Percentiles rank a stretch among this genome's conserved stretches.
phyloP scores from a whole-genome alignment of 768 basidiomycete genomes.

The Pisolithus albus region DNA sequence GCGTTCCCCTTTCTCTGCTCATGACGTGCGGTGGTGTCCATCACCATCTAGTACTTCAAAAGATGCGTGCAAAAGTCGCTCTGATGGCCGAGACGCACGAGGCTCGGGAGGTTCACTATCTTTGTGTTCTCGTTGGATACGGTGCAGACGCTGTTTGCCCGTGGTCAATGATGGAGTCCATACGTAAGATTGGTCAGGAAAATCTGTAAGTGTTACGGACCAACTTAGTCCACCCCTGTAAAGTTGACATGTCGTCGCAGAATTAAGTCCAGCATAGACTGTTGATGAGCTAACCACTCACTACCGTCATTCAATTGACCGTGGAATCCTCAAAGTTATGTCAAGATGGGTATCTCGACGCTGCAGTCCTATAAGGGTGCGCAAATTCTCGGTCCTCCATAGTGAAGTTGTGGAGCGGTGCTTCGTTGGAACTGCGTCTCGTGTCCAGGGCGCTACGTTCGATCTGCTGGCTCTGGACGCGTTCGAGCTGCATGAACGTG shows the following conservation, averaged over 20 bases:
- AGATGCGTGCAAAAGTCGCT: conserved; percentile 91
- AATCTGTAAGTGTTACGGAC: conserved; percentile 60
- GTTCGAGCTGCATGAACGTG: conserved; percentile 95
- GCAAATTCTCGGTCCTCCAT: conserved; percentile 92
- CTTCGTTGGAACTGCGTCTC: conserved; percentile 89
- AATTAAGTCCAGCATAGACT: conserved; percentile 74
- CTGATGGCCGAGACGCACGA: conserved; percentile 97
- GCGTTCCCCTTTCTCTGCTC: conserved; percentile 84
- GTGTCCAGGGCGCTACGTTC: conserved; percentile 95
- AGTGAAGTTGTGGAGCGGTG: conserved; percentile 87
- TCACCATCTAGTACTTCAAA: conserved; percentile 83
- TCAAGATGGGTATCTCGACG: conserved; percentile 98
- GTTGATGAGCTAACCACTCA: conserved; percentile 72
- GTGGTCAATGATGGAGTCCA: conserved; percentile 91
- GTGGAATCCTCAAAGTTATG: conserved; percentile 98
- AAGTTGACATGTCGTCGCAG: conserved; percentile 32
- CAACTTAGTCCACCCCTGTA: background rate
- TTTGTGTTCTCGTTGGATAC: conserved; percentile 94
- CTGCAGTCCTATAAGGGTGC: conserved; percentile 98
- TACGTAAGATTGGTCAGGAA: conserved; percentile 86
- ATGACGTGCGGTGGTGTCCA: conserved; percentile 95
- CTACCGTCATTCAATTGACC: conserved; percentile 82
- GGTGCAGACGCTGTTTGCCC: conserved; percentile 97
- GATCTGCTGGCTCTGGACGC: conserved; percentile 97
- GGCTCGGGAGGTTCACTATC: conserved; percentile 90